A percentile compares a stretch with the other conserved stretches of the same genome.
Conservation (phyloP, 2,329 filamentous ascomycete species). For the Alternaria sp. region DNA sequence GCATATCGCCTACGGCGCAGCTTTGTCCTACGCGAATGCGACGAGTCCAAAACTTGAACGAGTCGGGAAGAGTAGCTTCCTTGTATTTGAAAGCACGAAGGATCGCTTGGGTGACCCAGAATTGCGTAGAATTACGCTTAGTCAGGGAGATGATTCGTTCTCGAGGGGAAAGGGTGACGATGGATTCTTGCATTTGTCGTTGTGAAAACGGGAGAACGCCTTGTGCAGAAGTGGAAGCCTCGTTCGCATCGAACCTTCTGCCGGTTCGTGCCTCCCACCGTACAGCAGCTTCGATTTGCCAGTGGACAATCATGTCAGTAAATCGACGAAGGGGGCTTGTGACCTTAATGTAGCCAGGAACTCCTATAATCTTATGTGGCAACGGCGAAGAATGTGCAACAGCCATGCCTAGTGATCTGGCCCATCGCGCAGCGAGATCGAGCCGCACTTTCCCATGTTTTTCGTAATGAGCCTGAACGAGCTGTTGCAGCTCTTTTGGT, state of each 20-base stretch:
- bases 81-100: slow-evolving; percentile 66
- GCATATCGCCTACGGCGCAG: slow-evolving; percentile 26
- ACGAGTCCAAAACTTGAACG: slow-evolving; percentile 51
- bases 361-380: slow-evolving; percentile 61
- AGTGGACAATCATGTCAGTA: slow-evolving; percentile 68
- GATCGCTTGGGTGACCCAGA: slow-evolving; percentile 64
- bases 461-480: slow-evolving; percentile 51
- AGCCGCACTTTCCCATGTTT: slow-evolving; percentile 49
- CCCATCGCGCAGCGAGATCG: slow-evolving; percentile 54
- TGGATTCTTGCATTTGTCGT: slow-evolving; percentile 58
- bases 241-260: slow-evolving; percentile 49
- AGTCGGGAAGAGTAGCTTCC: slow-evolving; percentile 61
- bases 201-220: slow-evolving; percentile 63
- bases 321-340: slow-evolving; percentile 70
- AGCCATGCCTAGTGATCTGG: slow-evolving; percentile 53
- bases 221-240: slow-evolving; percentile 39
- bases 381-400: slow-evolving; percentile 59
- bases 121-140: slow-evolving; percentile 48
- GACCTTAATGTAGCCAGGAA: slow-evolving; percentile 64
- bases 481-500: slow-evolving; percentile 37
- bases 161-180: slow-evolving; percentile 56
- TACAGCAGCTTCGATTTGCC: slow-evolving; percentile 70
- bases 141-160: slow-evolving; percentile 55
- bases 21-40: neutral
- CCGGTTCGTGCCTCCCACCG: slow-evolving; percentile 62